Base-by-base conservation (phyloP, 331 rosid genomes). In the Telfairia occidentalis region DNA sequence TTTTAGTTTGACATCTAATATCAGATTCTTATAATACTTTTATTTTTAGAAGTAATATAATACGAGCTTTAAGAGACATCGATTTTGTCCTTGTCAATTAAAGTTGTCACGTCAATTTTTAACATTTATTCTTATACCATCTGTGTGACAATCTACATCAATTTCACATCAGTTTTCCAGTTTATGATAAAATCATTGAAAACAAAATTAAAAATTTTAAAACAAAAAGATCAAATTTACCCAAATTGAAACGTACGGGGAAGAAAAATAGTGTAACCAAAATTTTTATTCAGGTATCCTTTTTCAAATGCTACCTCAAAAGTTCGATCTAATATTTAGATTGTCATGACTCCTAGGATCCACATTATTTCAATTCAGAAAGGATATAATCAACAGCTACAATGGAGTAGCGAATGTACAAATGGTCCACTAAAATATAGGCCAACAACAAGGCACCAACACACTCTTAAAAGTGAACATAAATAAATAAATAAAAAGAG, bases 361-460 rank as follows among this genome's bases (percentile, higher is more conserved):
- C 32, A 40, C 7, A 38, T 40, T 2, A 66, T 23, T 66, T 50
- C 52, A 66, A 66, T 66, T 66, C 73, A 66, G 40, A 66, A 40
- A 35, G 7, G 18, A 48, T 48, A 24, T 28, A 29, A 71, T 48
- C 75, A 16, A 29, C 29, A 71, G 60, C 45, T 48, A 71, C 26
- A 71, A 55, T 29, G 24, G 7, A n/a, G 26, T 28, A 49, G 59
- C 38, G 15, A 48, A 13, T 9, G 75, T 71, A 46, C 75, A 42
- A 28, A 71, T 9, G 59, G 75, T 71, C 43, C 24, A 43, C 43
- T 71, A 28, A 8, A 60, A 43, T 45, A 70, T 70, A 70, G 75
- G 40, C 40, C 24, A 70, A 45, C 45, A 63, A 16, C 42, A 15
- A 11, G 18, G 67, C 70, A 19, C 49, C 35, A 65, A 42, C 75